phyloP scores from a whole-genome alignment of 176 grass and related monocot genomes.

The Paspalum notatum region DNA sequence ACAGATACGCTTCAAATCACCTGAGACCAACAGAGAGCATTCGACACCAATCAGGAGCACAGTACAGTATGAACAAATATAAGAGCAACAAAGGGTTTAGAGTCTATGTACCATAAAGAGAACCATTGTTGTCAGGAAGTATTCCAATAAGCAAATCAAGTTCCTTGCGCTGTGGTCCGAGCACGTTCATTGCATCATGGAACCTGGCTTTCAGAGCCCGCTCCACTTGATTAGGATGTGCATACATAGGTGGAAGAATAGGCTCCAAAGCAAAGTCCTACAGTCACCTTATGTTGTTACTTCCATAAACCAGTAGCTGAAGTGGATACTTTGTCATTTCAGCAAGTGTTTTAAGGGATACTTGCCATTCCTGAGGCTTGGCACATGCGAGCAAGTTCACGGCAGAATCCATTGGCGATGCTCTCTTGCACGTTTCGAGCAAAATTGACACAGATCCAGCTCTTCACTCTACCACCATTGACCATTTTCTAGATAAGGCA shows the following conservation, averaged over 20 bases:
- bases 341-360: constrained; percentile 20
- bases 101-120: constrained; percentile 76
- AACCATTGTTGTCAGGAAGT: constrained; percentile 89
- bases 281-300: constrained; percentile 21
- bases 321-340: constrained; percentile 53
- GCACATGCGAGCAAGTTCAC: constrained; percentile 86
- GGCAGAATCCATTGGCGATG: constrained; percentile 62
- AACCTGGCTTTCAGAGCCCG: constrained; percentile 57
- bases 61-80: not conserved
- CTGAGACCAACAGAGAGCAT: constrained; percentile 36
- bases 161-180: constrained; percentile 65
- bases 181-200: constrained; percentile 64
- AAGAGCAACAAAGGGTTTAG: not conserved
- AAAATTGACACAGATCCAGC: constrained; percentile 87
- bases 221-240: constrained; percentile 65
- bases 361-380: constrained; percentile 89
- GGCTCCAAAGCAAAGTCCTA: constrained; percentile 78
- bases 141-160: constrained; percentile 84
- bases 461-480: constrained; percentile 77
- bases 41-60: not conserved
- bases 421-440: constrained; percentile 72
- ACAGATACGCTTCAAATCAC: constrained; percentile 90
- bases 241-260: constrained; percentile 63
- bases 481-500: constrained; percentile 79
- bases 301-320: constrained; percentile 21